Evolutionary conservation across 2,329 filamentous ascomycete genomes (phyloP).

Genomic region (Pseudocercospora macadamiae): DNA sequence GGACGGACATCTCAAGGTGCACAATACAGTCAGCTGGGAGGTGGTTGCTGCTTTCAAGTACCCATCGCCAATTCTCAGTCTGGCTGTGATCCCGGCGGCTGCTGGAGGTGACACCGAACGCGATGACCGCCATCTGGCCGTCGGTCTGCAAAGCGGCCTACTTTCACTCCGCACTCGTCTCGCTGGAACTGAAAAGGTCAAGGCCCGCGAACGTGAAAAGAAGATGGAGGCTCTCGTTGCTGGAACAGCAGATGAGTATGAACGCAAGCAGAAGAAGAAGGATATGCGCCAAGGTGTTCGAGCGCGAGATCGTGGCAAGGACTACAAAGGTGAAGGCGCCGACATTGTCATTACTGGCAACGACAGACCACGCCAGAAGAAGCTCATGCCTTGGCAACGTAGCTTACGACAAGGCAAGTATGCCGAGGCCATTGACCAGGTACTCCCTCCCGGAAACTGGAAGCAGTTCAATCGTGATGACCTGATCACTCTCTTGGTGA

Average conservation of each 20-base stretch:
- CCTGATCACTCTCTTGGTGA: constrained; percentile 76
- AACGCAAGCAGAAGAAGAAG: constrained; percentile 68
- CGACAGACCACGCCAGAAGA: constrained; percentile 64
- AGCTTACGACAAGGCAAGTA: constrained; percentile 80
- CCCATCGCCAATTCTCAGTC: constrained; percentile 82
- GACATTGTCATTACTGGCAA: constrained; percentile 87
- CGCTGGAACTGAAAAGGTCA: constrained; percentile 76
- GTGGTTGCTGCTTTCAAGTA: constrained; percentile 96
- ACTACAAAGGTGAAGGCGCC: constrained; percentile 80
- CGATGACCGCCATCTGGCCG: constrained; percentile 89
- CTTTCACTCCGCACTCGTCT: constrained; percentile 88
- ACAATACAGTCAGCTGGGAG: constrained; percentile 92
- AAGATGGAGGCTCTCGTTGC: constrained; percentile 82
- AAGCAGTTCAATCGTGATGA: constrained; percentile 38
- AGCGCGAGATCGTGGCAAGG: constrained; percentile 65
- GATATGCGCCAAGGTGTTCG: constrained; percentile 64
- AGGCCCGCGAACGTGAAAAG: constrained; percentile 75
- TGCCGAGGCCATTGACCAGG: constrained; percentile 74
- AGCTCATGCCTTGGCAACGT: constrained; percentile 75
- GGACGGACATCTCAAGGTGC: constrained; percentile 96
- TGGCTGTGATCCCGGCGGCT: constrained; percentile 69
- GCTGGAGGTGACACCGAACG: constrained; percentile 56
- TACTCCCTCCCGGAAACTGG: constrained; percentile 53
- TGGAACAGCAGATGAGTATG: constrained; percentile 77
- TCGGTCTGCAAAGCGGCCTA: constrained; percentile 93